Evolutionary conservation across 179 eudicot genomes (phyloP).

Genomic region (Beta macrorhiza): DNA sequence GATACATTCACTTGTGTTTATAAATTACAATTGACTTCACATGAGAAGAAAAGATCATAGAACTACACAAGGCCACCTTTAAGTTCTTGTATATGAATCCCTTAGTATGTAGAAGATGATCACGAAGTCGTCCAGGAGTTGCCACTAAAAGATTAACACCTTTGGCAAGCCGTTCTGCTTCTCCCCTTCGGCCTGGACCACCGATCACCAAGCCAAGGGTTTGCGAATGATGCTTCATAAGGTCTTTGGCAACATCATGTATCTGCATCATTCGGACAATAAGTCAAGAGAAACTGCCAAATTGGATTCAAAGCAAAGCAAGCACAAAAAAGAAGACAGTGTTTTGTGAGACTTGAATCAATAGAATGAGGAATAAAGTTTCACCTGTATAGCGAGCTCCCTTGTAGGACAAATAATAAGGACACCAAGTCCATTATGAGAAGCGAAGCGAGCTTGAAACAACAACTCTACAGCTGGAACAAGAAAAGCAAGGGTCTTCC

Average conservation of each 20-base stretch:
- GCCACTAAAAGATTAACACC: slow-evolving; percentile 85
- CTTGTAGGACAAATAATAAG: slow-evolving; percentile 85
- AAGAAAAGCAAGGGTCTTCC: slow-evolving; percentile 93
- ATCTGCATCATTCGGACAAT: slow-evolving; percentile 46
- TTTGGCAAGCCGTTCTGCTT: slow-evolving; percentile 71
- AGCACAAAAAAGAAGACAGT: too few species aligned
- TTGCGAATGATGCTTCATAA: slow-evolving; percentile 81
- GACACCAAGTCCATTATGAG: slow-evolving; percentile 84
- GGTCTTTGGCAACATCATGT: slow-evolving; percentile 81
- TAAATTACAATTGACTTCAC: neutral
- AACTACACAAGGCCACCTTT: slow-evolving; percentile 42
- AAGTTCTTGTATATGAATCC: slow-evolving; percentile 71
- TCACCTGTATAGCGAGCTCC: slow-evolving; percentile 96
- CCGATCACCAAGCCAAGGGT: slow-evolving; percentile 83
- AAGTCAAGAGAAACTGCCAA: neutral
- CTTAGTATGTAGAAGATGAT: slow-evolving; percentile 82
- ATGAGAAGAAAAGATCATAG: neutral
- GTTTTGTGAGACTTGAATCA: neutral
- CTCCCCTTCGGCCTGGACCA: slow-evolving; percentile 63
- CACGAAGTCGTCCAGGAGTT: slow-evolving; percentile 93
- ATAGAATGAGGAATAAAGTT: neutral
- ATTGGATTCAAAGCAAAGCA: neutral
- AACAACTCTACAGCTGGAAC: slow-evolving; percentile 82
- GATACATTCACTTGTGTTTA: neutral
- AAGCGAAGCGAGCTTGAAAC: slow-evolving; percentile 47